Evolutionary conservation across 73 alveolate species (phyloP).

Genomic region (Durusdinium trenchii): DNA sequence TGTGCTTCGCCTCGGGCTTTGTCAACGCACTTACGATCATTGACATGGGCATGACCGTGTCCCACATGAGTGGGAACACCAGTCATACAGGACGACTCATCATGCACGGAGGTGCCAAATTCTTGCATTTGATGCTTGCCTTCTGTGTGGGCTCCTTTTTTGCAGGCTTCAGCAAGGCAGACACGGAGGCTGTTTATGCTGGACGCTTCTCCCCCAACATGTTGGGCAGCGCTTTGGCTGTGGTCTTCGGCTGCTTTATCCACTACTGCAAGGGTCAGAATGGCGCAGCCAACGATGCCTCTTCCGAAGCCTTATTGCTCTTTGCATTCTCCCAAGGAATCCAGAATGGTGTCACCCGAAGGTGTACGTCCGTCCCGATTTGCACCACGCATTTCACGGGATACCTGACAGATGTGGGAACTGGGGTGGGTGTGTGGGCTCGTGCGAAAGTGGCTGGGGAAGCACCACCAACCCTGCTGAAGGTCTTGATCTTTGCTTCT

Average conservation of each 20-base stretch:
- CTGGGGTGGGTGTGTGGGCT: too few relatives aligned
- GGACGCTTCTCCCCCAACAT: slow-evolving; percentile 86
- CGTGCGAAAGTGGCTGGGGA: neutral
- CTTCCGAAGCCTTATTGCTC: neutral
- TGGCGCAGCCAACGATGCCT: neutral
- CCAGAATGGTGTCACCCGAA: too few relatives aligned
- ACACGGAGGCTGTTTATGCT: slow-evolving; percentile 22
- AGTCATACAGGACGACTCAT: slow-evolving; percentile 25
- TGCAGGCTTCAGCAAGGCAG: slow-evolving; percentile 64
- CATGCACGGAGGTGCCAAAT: slow-evolving; percentile 50
- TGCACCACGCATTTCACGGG: too few relatives aligned
- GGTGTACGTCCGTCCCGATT: too few relatives aligned
- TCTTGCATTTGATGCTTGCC: slow-evolving; percentile 28
- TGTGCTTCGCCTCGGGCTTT: slow-evolving; percentile 55
- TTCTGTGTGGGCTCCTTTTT: slow-evolving; percentile 36
- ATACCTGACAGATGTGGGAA: too few relatives aligned
- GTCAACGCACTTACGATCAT: slow-evolving; percentile 21
- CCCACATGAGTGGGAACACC: slow-evolving; percentile 67
- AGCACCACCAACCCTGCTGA: slow-evolving; percentile 13
- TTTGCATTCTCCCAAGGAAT: slow-evolving; percentile 11
- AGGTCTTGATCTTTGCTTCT: slow-evolving; percentile 6
- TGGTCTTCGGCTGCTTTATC: slow-evolving; percentile 49
- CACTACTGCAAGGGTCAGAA: slow-evolving; percentile 32
- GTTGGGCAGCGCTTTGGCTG: slow-evolving; percentile 59
- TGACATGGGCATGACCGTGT: slow-evolving; percentile 72